These are phyloP conservation scores for Flaveria floridana DNA, from an alignment of 140 eudicot species.

Conservation along the genomic window DNA sequence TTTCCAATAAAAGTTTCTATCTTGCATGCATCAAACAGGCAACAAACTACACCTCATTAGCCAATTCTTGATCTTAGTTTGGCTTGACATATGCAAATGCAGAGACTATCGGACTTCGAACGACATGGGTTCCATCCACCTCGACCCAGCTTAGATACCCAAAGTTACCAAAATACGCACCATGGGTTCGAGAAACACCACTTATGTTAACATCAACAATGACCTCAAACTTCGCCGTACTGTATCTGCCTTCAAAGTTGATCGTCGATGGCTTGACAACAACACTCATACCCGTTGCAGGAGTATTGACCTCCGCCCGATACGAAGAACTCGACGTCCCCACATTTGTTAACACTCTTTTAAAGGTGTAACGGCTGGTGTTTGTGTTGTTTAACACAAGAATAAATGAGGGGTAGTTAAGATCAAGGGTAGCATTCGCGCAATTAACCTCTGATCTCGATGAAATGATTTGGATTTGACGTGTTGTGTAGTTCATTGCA, in stretches of 20 bases:
- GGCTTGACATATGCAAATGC: slow-evolving; percentile 32
- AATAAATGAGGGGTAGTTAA: slow-evolving; percentile 57
- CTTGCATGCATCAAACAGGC: background rate
- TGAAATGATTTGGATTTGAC: slow-evolving; percentile 39
- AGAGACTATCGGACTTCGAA: slow-evolving; percentile 49
- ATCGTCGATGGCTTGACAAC: slow-evolving; percentile 32
- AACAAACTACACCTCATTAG: background rate
- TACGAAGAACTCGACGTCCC: slow-evolving; percentile 31
- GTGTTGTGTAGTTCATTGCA: slow-evolving; percentile 42
- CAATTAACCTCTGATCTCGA: slow-evolving; percentile 29
- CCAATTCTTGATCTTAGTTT: background rate
- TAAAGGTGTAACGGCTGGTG: slow-evolving; percentile 32
- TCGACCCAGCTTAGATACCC: slow-evolving; percentile 46
- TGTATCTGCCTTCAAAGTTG: slow-evolving; percentile 26
- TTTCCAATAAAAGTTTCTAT: background rate
- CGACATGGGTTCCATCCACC: slow-evolving; percentile 40
- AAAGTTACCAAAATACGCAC: slow-evolving; percentile 41
- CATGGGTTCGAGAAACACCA: slow-evolving; percentile 18
- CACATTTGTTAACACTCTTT: slow-evolving; percentile 41
- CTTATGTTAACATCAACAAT: slow-evolving; percentile 37
- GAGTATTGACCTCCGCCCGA: slow-evolving; percentile 31
- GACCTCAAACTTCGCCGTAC: slow-evolving; percentile 40
- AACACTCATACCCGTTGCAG: slow-evolving; percentile 33
- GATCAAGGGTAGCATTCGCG: slow-evolving; percentile 40
- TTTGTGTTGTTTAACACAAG: slow-evolving; percentile 40